Conservation (phyloP, 2,329 filamentous ascomycete species). For the Knoxdaviesia proteae region DNA sequence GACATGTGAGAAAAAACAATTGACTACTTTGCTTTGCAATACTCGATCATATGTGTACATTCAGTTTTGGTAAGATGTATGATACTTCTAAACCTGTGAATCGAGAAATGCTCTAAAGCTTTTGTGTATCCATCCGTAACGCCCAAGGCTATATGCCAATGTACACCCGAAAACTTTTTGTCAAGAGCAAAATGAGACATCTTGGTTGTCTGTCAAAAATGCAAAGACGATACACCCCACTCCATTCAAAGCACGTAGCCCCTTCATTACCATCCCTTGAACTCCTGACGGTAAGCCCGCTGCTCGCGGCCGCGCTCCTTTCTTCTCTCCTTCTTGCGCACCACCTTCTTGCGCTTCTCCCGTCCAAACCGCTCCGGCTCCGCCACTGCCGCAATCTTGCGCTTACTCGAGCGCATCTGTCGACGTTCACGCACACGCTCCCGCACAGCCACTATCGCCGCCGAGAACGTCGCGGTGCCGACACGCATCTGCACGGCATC, state of each 20-base stretch:
- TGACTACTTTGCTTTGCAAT: too few species aligned
- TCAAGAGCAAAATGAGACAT: too few species aligned
- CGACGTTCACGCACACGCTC: slow-evolving; percentile 51
- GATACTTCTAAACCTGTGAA: too few species aligned
- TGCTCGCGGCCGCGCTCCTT: slow-evolving; percentile 61
- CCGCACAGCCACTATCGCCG: slow-evolving; percentile 49
- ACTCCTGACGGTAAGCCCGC: slow-evolving; percentile 50
- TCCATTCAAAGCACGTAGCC: slow-evolving; percentile 1
- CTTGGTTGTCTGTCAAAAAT: background rate
- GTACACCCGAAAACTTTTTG: too few species aligned
- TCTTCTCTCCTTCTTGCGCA: slow-evolving; percentile 63
- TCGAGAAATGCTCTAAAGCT: too few species aligned
- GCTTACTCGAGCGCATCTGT: slow-evolving; percentile 58
- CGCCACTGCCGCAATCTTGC: slow-evolving; percentile 70
- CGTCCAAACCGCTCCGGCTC: slow-evolving; percentile 59
- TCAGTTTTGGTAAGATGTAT: too few species aligned
- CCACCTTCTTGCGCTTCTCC: slow-evolving; percentile 66
- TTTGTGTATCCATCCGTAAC: too few species aligned
- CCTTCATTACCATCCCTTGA: slow-evolving; percentile 23
- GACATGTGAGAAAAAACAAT: too few species aligned
- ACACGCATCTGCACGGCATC: slow-evolving; percentile 68
- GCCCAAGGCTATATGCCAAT: too few species aligned
- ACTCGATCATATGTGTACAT: too few species aligned
- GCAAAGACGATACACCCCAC: slow-evolving; percentile 1
- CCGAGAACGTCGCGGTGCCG: slow-evolving; percentile 62